phyloP scores from a whole-genome alignment of 192 early-diverging fungal genomes.

The Globomyces pollinis-pini region DNA sequence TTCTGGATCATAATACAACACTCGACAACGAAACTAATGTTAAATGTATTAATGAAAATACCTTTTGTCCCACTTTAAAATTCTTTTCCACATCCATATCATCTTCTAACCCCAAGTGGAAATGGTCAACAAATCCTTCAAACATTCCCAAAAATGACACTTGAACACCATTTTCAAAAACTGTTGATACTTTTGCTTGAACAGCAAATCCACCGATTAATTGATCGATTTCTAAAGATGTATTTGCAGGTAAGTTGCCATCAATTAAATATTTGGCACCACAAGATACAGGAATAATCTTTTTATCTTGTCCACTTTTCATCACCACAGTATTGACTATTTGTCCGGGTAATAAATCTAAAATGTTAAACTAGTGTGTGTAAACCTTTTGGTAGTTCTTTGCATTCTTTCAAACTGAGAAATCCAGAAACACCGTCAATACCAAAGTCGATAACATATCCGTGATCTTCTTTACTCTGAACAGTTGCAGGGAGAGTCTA shows the following conservation, averaged over 20 bases:
- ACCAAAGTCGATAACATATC: constrained; percentile 76
- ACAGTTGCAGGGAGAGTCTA: constrained; percentile 57
- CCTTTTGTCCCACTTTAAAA: constrained; percentile 53
- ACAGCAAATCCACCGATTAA: constrained; percentile 75
- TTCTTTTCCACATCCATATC: constrained; percentile 39
- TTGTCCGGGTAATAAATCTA: constrained; percentile 66
- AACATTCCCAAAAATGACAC: constrained; percentile 79
- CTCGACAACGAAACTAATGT: constrained; percentile 47
- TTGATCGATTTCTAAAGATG: constrained; percentile 33
- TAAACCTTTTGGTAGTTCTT: neutral
- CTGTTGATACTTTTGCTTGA: constrained; percentile 52
- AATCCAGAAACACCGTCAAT: constrained; percentile 65
- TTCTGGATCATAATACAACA: constrained; percentile 55
- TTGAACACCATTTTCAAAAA: constrained; percentile 57
- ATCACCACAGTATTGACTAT: constrained; percentile 31
- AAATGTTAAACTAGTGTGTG: neutral
- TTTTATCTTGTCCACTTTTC: constrained; percentile 28
- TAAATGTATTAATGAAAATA: neutral
- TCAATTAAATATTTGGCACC: neutral
- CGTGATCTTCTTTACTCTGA: constrained; percentile 85
- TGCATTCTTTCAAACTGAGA: constrained; percentile 21
- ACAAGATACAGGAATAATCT: constrained; percentile 50
- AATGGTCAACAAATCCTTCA: constrained; percentile 60
- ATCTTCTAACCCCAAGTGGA: constrained; percentile 36
- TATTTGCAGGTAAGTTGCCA: neutral